These are phyloP conservation scores for Penicillium expansum DNA, from an alignment of 2,329 filamentous ascomycete genomes.

Conservation along the genomic window DNA sequence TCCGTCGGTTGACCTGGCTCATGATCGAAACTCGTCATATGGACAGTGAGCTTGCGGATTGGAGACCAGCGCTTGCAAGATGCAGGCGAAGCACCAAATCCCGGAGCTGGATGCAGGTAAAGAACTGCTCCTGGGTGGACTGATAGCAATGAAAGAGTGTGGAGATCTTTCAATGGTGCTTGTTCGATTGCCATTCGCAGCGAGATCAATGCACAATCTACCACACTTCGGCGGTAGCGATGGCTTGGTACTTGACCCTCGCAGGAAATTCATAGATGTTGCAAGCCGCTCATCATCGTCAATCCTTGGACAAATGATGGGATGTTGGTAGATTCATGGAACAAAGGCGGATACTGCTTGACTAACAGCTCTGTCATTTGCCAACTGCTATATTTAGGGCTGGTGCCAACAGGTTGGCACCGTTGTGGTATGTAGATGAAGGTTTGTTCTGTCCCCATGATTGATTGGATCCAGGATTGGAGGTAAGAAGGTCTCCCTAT, in stretches of 20 bases:
- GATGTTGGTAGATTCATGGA: conserved; percentile 86
- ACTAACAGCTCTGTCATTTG: conserved; percentile 79
- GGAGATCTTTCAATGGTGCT: conserved; percentile 62
- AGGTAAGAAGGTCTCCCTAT: conserved; percentile 74
- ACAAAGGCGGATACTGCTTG: conserved; percentile 82
- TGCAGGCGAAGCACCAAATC: conserved; percentile 73
- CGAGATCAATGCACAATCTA: conserved; percentile 87
- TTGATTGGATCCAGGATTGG: conserved; percentile 75
- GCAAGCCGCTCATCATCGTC: conserved; percentile 64
- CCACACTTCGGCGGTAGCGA: conserved; percentile 70
- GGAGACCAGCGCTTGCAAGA: conserved; percentile 70
- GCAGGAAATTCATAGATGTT: conserved; percentile 73
- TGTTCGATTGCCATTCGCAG: conserved; percentile 79
- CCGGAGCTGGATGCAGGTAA: conserved; percentile 71
- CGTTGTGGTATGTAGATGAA: conserved; percentile 80
- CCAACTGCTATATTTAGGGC: conserved; percentile 73
- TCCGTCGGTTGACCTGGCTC: conserved; percentile 63
- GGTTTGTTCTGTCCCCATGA: conserved; percentile 71
- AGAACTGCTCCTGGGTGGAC: conserved; percentile 74
- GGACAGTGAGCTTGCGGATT: conserved; percentile 70
- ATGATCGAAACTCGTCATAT: conserved; percentile 62
- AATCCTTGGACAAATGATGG: conserved; percentile 77
- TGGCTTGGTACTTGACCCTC: conserved; percentile 68
- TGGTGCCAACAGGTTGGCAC: conserved; percentile 36
- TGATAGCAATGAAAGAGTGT: conserved; percentile 67